Evolutionary conservation across 495 filamentous ascomycete species (phyloP).

Genomic region (Penicillium alfredii): DNA sequence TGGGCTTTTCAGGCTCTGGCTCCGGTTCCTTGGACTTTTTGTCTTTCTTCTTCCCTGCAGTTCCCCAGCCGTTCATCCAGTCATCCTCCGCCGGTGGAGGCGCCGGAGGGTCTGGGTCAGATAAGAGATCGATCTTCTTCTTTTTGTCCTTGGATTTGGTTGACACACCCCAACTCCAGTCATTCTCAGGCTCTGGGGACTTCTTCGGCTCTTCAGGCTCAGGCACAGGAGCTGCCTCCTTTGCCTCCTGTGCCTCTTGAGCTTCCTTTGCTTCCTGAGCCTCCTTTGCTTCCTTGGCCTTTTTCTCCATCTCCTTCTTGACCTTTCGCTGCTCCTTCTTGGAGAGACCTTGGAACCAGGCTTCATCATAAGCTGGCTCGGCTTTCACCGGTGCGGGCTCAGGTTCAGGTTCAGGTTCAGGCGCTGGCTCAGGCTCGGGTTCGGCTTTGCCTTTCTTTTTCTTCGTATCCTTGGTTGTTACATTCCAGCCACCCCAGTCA

Average conservation of each 20-base stretch:
- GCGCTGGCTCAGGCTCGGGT: constrained; percentile 5
- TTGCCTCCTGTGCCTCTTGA: constrained; percentile 9
- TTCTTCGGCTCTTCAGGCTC: constrained; percentile 16
- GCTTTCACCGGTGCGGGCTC: too few relatives aligned
- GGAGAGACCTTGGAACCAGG: constrained; percentile 15
- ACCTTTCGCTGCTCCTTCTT: constrained; percentile 30
- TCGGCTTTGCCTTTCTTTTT: constrained; percentile 20
- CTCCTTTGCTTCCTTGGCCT: constrained; percentile 8
- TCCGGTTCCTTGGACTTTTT: constrained; percentile 33
- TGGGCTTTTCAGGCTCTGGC: constrained; percentile 20
- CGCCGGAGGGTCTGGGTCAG: constrained; percentile 19
- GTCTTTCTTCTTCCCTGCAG: constrained; percentile 32
- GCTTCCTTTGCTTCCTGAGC: constrained; percentile 11
- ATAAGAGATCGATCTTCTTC: constrained; percentile 28
- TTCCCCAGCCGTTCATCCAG: constrained; percentile 28
- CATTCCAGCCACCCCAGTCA: constrained; percentile 23
- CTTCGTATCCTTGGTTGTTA: constrained; percentile 23
- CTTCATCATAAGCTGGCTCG: too few relatives aligned
- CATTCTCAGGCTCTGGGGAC: constrained; percentile 17
- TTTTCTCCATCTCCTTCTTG: constrained; percentile 30
- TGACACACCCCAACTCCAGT: constrained; percentile 29
- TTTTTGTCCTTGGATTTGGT: constrained; percentile 37
- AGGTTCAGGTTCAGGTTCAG: constrained; percentile 7
- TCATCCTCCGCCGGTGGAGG: constrained; percentile 23
- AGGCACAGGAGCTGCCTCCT: constrained; percentile 8